Percentiles rank a stretch among this genome's conserved stretches.
Evolutionary conservation across 192 early-diverging fungal species (phyloP).

Genomic region (Obelidium mucronatum): DNA sequence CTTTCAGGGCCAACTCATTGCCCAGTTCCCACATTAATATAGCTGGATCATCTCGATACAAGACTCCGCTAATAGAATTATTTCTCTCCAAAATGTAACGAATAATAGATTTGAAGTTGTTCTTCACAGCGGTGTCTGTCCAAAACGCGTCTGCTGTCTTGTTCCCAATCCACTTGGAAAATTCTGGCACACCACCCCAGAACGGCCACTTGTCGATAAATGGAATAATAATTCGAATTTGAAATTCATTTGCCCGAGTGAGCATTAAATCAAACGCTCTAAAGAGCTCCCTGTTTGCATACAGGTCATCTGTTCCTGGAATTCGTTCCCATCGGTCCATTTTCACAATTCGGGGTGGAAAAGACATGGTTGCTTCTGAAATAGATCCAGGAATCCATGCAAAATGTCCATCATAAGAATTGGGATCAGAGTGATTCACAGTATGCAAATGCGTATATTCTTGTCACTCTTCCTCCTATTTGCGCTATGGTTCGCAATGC

Average conservation of each 20-base stretch:
- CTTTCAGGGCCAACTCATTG: conserved; percentile 54
- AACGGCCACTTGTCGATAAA: conserved; percentile 36
- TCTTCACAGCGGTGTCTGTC: conserved; percentile 33
- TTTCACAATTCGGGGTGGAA: no score
- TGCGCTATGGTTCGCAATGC: conserved; percentile 21
- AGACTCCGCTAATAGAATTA: conserved; percentile 53
- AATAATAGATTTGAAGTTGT: conserved; percentile 45
- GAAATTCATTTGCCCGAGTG: conserved; percentile 29
- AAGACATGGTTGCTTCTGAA: background rate
- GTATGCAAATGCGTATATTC: conserved; percentile 12
- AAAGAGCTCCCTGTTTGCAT: conserved; percentile 44
- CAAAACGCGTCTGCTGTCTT: conserved; percentile 33
- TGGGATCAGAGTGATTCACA: background rate
- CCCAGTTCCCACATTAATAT: conserved; percentile 54
- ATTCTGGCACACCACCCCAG: conserved; percentile 36
- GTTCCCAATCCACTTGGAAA: conserved; percentile 11
- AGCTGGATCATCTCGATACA: conserved; percentile 53
- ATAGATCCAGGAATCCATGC: background rate
- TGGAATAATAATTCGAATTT: conserved; percentile 53
- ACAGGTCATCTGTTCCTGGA: conserved; percentile 14
- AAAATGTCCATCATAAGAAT: no score
- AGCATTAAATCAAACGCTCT: conserved; percentile 49
- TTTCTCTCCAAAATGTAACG: conserved; percentile 40
- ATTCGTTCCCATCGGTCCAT: conserved; percentile 20
- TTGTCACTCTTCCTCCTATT: conserved; percentile 11